Evolutionary conservation across 305 asterid species (phyloP).

Genomic region (Salvia sclarea): DNA sequence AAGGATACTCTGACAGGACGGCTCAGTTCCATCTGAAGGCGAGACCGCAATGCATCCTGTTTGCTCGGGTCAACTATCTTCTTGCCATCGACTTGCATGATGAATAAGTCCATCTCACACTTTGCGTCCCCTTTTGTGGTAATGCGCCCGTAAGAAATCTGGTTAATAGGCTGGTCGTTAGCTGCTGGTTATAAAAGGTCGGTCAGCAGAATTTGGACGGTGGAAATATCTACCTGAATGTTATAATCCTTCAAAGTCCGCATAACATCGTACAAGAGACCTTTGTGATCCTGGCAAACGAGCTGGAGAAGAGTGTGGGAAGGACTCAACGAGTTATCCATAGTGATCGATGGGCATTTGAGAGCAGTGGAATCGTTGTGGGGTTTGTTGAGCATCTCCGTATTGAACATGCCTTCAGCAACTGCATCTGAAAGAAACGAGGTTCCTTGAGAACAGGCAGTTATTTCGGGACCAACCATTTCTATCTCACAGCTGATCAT

Average conservation of each 20-base stretch:
- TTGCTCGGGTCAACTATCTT: conserved; percentile 74
- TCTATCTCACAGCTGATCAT: conserved; percentile 72
- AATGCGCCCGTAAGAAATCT: conserved; percentile 84
- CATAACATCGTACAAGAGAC: conserved; percentile 81
- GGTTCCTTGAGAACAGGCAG: conserved; percentile 65
- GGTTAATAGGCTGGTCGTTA: neutral
- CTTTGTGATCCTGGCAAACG: conserved; percentile 82
- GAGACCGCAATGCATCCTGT: conserved; percentile 52
- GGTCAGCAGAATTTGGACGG: neutral
- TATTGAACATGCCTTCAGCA: conserved; percentile 50
- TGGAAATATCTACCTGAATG: conserved; percentile 43
- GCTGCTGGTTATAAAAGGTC: neutral
- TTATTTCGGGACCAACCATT: conserved; percentile 64
- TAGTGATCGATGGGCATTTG: conserved; percentile 55
- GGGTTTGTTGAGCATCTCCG: conserved; percentile 40
- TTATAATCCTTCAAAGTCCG: conserved; percentile 80
- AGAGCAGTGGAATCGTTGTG: conserved; percentile 43
- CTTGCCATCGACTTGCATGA: conserved; percentile 84
- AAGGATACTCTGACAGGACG: conserved; percentile 75
- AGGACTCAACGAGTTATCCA: conserved; percentile 77
- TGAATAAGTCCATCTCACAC: conserved; percentile 83
- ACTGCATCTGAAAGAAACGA: conserved; percentile 67
- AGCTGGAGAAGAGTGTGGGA: conserved; percentile 87
- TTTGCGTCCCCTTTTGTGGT: conserved; percentile 48
- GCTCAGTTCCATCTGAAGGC: conserved; percentile 69